These are phyloP conservation scores for Amniculicola lignicola DNA, from an alignment of 495 filamentous ascomycete genomes.

Conservation along the genomic window DNA sequence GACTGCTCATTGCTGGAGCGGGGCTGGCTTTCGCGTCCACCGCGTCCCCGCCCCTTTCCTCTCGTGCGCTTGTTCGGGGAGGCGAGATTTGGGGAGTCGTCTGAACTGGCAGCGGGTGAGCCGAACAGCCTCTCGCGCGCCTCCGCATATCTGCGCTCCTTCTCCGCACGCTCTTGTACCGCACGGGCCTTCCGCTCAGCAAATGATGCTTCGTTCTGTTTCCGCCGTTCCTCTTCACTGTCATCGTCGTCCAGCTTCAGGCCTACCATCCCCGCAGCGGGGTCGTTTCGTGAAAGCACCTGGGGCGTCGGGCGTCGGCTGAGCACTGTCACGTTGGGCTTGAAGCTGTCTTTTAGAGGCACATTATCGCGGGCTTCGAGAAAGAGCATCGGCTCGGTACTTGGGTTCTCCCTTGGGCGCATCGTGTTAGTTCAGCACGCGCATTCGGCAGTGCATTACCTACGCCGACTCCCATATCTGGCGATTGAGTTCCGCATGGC, in stretches of 20 bases:
- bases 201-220: conserved; percentile 53
- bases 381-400: conserved; percentile 65
- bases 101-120: conserved; percentile 49
- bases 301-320: conserved; percentile 69
- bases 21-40: conserved; percentile 47
- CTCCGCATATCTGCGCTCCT: conserved; percentile 83
- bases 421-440: conserved; percentile 14
- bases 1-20: conserved; percentile 47
- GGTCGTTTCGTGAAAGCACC: conserved; percentile 47
- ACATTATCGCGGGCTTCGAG: conserved; percentile 62
- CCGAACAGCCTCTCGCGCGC: conserved; percentile 81
- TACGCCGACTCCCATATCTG: conserved; percentile 89
- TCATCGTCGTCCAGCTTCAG: conserved; percentile 60
- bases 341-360: conserved; percentile 77
- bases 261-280: conserved; percentile 53
- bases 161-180: conserved; percentile 76
- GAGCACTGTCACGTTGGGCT: conserved; percentile 75
- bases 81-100: conserved; percentile 54
- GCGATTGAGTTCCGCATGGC: conserved; percentile 76
- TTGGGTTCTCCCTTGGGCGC: conserved; percentile 51
- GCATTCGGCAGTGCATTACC: conserved; percentile 41
- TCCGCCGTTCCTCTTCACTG: conserved; percentile 61
- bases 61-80: conserved; percentile 49
- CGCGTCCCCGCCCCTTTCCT: conserved; percentile 33
- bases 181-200: conserved; percentile 73